Percentiles rank a stretch among this genome's conserved stretches.
Evolutionary conservation across 225 moss, liverwort and hornwort species (phyloP).

Genomic region (Physcomitrellopsis africana): DNA sequence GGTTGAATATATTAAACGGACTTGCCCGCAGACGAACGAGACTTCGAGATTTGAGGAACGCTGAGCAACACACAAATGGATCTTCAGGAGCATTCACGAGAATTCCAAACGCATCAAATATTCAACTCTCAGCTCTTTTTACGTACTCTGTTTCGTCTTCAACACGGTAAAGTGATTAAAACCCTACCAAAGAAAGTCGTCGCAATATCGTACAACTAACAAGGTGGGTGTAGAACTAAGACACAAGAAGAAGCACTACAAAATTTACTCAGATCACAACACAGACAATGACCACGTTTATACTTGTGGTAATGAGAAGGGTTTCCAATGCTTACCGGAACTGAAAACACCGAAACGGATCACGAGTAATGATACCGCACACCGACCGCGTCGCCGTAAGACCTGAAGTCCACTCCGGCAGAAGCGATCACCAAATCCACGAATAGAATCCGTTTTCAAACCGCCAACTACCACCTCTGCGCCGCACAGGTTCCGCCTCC

Average conservation of each 20-base stretch:
- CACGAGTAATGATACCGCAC: constrained; percentile 13
- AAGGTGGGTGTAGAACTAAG: background rate
- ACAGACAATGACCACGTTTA: constrained; percentile 4
- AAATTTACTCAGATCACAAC: background rate
- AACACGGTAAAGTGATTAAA: background rate
- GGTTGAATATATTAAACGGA: no score
- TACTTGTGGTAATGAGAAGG: background rate
- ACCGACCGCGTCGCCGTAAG: constrained; percentile 7
- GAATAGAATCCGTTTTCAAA: constrained; percentile 14
- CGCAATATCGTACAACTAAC: background rate
- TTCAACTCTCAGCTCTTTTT: no score
- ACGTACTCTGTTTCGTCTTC: no score
- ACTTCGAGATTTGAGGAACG: no score
- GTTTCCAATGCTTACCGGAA: constrained; percentile 32
- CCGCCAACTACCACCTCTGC: background rate
- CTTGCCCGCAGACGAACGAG: no score
- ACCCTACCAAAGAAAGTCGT: background rate
- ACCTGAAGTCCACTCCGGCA: background rate
- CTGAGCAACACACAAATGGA: no score
- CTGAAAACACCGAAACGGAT: constrained; percentile 19
- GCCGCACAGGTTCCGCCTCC: constrained; percentile 17
- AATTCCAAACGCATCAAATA: no score
- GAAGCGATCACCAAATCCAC: constrained; percentile 6
- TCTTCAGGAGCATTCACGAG: no score
- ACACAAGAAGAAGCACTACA: background rate